phyloP scores from a whole-genome alignment of 176 grass and related monocot species.

The Cenchrus fungigraminus region DNA sequence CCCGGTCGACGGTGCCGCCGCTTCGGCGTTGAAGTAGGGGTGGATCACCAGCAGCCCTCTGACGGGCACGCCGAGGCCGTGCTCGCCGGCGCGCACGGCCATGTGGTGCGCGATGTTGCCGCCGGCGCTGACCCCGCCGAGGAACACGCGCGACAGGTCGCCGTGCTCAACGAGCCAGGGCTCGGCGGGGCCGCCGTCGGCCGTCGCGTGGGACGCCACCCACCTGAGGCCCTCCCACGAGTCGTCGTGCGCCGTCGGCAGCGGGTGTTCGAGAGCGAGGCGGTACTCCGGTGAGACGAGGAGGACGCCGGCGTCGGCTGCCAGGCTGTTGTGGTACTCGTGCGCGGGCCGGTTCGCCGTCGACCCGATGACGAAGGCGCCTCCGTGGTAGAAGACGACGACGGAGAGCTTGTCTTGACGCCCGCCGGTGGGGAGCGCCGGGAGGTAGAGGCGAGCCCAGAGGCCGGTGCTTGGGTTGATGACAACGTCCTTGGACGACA shows the following conservation, averaged over 20 bases:
- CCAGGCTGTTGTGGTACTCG: constrained; percentile 40
- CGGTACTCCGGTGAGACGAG: constrained; percentile 67
- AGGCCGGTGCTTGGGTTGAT: constrained; percentile 38
- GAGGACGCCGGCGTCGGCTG: constrained; percentile 41
- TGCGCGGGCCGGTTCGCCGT: constrained; percentile 48
- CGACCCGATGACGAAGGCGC: constrained; percentile 58
- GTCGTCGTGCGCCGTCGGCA: constrained; percentile 66
- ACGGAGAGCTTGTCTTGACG: constrained; percentile 28
- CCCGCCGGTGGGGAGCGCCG: neutral
- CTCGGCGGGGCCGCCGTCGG: neutral
- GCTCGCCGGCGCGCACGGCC: constrained; percentile 48
- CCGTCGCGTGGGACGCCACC: constrained; percentile 56
- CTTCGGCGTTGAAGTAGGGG: constrained; percentile 58
- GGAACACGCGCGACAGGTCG: constrained; percentile 57
- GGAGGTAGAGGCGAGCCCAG: constrained; percentile 66
- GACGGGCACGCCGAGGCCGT: constrained; percentile 28
- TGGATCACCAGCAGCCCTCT: constrained; percentile 52
- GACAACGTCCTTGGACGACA: constrained; percentile 56
- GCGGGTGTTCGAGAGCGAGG: constrained; percentile 65
- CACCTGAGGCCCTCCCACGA: constrained; percentile 49
- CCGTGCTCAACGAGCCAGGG: constrained; percentile 58
- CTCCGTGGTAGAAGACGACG: constrained; percentile 62
- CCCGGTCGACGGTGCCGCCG: constrained; percentile 34
- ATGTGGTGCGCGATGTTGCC: constrained; percentile 60
- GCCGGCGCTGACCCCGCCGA: constrained; percentile 54